Evolutionary conservation across 345 rosid species (phyloP).

Genomic region (Pelargonium nanum): DNA sequence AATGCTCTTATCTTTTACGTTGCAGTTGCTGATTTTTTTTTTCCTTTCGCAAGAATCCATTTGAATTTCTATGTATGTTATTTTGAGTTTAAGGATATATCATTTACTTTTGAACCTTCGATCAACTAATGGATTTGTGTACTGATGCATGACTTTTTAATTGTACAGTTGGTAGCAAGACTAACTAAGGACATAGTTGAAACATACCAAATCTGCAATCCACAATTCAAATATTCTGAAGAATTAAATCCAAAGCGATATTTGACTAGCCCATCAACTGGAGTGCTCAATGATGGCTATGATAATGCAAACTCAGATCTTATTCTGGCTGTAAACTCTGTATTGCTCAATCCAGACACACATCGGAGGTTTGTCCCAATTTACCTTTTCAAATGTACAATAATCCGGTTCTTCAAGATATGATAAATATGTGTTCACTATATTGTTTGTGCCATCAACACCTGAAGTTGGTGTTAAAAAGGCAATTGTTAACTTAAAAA

Average conservation of each 20-base stretch:
- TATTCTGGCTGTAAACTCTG: slow-evolving; percentile 69
- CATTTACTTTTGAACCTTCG: slow-evolving; percentile 3
- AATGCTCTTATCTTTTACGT: background rate
- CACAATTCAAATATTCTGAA: slow-evolving; percentile 80
- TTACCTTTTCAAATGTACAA: background rate
- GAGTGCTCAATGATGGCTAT: slow-evolving; percentile 84
- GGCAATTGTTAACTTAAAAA: too few species aligned
- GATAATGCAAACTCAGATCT: slow-evolving; percentile 96
- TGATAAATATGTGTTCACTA: background rate
- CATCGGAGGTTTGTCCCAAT: slow-evolving; percentile 61
- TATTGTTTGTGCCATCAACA: background rate
- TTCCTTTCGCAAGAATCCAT: background rate
- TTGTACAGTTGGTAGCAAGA: slow-evolving; percentile 73
- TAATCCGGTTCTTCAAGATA: background rate
- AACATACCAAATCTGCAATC: slow-evolving; percentile 82
- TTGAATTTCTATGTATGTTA: background rate
- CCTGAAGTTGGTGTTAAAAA: background rate
- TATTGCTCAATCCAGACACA: slow-evolving; percentile 57
- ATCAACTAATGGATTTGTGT: background rate
- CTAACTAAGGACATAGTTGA: slow-evolving; percentile 79
- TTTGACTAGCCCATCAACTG: slow-evolving; percentile 88
- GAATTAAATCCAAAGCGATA: slow-evolving; percentile 91
- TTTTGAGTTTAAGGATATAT: background rate
- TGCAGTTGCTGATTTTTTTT: background rate
- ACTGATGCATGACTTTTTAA: slow-evolving; percentile 18